Evolutionary conservation across 768 basidiomycete genomes (phyloP).

Genomic region (Mycena kentingensis): DNA sequence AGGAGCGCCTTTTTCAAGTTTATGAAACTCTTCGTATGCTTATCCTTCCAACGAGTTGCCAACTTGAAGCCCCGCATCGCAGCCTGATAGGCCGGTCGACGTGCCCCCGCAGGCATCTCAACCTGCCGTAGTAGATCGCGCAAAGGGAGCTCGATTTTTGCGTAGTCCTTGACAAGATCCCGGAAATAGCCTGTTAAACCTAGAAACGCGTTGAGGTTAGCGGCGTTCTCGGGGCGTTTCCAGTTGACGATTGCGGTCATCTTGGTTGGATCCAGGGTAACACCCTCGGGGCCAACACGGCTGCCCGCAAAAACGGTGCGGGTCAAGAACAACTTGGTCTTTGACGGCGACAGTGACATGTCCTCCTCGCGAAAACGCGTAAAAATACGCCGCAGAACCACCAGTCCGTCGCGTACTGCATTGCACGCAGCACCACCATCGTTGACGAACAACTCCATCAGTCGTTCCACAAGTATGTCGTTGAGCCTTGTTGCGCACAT

Average conservation of each 20-base stretch:
- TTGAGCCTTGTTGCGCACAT: conserved; percentile 28
- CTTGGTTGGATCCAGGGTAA: conserved; percentile 39
- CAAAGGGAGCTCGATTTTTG: conserved; percentile 33
- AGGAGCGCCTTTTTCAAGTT: conserved; percentile 26
- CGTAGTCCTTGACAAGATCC: conserved; percentile 36
- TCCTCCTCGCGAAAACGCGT: conserved; percentile 26
- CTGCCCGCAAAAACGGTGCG: conserved; percentile 40
- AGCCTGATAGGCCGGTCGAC: conserved; percentile 29
- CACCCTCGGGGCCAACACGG: conserved; percentile 32
- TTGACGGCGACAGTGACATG: conserved; percentile 40
- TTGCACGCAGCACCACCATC: conserved; percentile 37
- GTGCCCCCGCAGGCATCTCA: conserved; percentile 21
- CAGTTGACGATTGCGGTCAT: conserved; percentile 40
- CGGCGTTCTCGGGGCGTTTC: conserved; percentile 29
- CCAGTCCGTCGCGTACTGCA: conserved; percentile 30
- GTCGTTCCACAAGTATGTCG: conserved; percentile 26
- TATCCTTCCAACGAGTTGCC: conserved; percentile 10
- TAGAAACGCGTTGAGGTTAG: conserved; percentile 35
- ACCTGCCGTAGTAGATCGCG: conserved; percentile 29
- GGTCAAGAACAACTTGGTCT: conserved; percentile 38
- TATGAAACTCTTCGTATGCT: conserved; percentile 28
- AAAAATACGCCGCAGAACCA: conserved; percentile 30
- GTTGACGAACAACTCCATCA: conserved; percentile 41
- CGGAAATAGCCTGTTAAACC: conserved; percentile 40
- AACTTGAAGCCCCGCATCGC: conserved; percentile 26